Evolutionary conservation across 106 monocot genomes (phyloP).

Genomic region (Platanthera zijinensis): DNA sequence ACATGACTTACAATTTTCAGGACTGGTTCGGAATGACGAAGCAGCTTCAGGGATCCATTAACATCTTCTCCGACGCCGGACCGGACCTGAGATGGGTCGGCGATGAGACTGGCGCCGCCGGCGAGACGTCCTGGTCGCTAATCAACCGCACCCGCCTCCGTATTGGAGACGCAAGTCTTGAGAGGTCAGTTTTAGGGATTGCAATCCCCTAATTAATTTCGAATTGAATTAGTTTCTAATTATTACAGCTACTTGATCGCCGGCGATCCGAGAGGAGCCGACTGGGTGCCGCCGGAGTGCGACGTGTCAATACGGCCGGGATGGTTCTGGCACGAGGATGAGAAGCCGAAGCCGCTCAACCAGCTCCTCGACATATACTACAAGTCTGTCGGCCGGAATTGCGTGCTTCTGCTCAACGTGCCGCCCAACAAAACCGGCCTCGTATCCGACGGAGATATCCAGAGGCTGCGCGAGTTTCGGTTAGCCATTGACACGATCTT

Average conservation of each 20-base stretch:
- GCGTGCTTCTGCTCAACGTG: slow-evolving; percentile 81
- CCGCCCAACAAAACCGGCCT: slow-evolving; percentile 82
- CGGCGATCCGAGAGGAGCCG: slow-evolving; percentile 54
- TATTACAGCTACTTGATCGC: slow-evolving; percentile 54
- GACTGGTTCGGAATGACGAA: slow-evolving; percentile 70
- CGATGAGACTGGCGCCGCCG: slow-evolving; percentile 70
- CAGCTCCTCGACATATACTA: slow-evolving; percentile 76
- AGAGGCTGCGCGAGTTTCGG: slow-evolving; percentile 49
- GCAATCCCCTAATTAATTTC: neutral
- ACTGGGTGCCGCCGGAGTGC: slow-evolving; percentile 96
- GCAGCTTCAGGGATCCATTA: slow-evolving; percentile 68
- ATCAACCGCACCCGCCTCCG: slow-evolving; percentile 50
- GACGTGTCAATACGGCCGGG: slow-evolving; percentile 81
- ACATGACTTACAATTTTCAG: slow-evolving; percentile 79
- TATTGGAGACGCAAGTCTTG: slow-evolving; percentile 53
- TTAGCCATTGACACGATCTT: slow-evolving; percentile 54
- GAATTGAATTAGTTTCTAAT: neutral
- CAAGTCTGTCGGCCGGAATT: slow-evolving; percentile 83
- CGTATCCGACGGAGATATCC: slow-evolving; percentile 39
- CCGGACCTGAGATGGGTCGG: slow-evolving; percentile 87
- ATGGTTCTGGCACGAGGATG: slow-evolving; percentile 86
- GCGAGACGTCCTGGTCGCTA: slow-evolving; percentile 69
- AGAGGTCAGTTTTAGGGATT: slow-evolving; percentile 12
- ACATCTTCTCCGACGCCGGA: slow-evolving; percentile 92
- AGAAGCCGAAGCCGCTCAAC: slow-evolving; percentile 51